These are phyloP conservation scores for Alternaria sp. DNA, from an alignment of 2,329 filamentous ascomycete species.

Conservation along the genomic window DNA sequence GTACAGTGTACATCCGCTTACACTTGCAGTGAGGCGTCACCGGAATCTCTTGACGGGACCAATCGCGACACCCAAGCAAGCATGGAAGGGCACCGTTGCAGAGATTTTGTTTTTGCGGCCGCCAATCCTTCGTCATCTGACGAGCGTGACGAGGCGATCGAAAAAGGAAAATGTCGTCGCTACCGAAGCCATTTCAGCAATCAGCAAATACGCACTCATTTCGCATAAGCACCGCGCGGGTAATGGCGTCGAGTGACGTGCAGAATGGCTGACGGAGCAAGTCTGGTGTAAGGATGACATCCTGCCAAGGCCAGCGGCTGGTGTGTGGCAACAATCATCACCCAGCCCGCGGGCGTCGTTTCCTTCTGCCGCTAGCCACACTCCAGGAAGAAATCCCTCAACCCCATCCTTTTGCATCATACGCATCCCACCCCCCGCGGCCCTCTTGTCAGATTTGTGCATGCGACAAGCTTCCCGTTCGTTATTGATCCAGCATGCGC, in stretches of 20 bases:
- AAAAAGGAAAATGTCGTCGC: slow-evolving; percentile 20
- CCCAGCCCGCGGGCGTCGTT: slow-evolving; percentile 1
- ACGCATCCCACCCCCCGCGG: slow-evolving; percentile 10
- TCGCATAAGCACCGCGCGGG: slow-evolving; percentile 7
- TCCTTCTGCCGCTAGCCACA: slow-evolving; percentile 15
- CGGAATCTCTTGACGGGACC: slow-evolving; percentile 16
- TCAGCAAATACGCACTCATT: slow-evolving; percentile 16
- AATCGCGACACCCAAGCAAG: slow-evolving; percentile 10
- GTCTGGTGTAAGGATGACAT: slow-evolving; percentile 12
- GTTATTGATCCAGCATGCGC: slow-evolving; percentile 16
- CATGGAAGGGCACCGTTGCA: slow-evolving; percentile 22
- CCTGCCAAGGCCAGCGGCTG: slow-evolving; percentile 21
- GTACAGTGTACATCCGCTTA: slow-evolving; percentile 11
- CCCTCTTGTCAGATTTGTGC: slow-evolving; percentile 11
- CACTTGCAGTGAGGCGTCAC: slow-evolving; percentile 24
- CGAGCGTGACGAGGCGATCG: slow-evolving; percentile 16
- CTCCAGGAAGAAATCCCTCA: slow-evolving; percentile 22
- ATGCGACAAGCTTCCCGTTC: slow-evolving; percentile 3
- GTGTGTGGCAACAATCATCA: slow-evolving; percentile 24
- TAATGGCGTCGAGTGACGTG: slow-evolving; percentile 22
- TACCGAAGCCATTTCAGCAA: slow-evolving; percentile 8
- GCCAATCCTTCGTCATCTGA: slow-evolving; percentile 30
- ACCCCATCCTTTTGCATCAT: slow-evolving; percentile 19
- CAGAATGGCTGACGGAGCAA: slow-evolving; percentile 6
- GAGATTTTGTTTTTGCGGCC: slow-evolving; percentile 27